Evolutionary conservation across 2,329 filamentous ascomycete species (phyloP).

Genomic region (Keithomyces neogunnii): DNA sequence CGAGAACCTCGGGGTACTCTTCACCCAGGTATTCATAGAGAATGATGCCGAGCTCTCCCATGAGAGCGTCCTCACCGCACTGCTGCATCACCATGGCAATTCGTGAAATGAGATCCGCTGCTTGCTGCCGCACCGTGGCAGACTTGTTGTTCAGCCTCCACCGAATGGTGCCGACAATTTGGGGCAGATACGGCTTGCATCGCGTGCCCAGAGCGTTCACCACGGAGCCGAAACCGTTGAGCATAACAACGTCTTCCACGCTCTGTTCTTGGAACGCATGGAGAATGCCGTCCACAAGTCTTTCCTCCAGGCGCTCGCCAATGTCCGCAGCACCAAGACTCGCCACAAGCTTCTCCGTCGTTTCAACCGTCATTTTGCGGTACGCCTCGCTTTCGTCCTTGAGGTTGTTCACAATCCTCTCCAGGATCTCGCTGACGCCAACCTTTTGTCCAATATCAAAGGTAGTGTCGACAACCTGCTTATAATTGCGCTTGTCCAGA

Average conservation of each 20-base stretch:
- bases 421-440: constrained; percentile 90
- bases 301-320: constrained; percentile 83
- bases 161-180: constrained; percentile 94
- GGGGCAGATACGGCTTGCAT: constrained; percentile 92
- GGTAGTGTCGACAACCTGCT: constrained; percentile 95
- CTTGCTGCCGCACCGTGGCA: constrained; percentile 91
- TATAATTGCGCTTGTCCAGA: constrained; percentile 93
- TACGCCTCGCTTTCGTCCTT: constrained; percentile 98
- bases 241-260: constrained; percentile 88
- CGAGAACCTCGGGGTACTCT: constrained; percentile 95
- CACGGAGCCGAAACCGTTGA: constrained; percentile 96
- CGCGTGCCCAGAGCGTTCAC: constrained; percentile 90
- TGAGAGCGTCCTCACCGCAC: constrained; percentile 89
- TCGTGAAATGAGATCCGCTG: constrained; percentile 89
- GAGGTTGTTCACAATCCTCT: constrained; percentile 86
- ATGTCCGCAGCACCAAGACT: constrained; percentile 91
- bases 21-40: constrained; percentile 98
- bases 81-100: constrained; percentile 99
- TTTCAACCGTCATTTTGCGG: constrained; percentile 98
- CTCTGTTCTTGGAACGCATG: constrained; percentile 97
- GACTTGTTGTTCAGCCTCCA: constrained; percentile 98
- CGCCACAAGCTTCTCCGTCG: constrained; percentile 91
- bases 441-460: constrained; percentile 97
- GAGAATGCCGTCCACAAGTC: constrained; percentile 89
- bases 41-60: constrained; percentile 90